Evolutionary conservation across 2,329 filamentous ascomycete genomes (phyloP).

Genomic region (Aspergillus brasiliensis): DNA sequence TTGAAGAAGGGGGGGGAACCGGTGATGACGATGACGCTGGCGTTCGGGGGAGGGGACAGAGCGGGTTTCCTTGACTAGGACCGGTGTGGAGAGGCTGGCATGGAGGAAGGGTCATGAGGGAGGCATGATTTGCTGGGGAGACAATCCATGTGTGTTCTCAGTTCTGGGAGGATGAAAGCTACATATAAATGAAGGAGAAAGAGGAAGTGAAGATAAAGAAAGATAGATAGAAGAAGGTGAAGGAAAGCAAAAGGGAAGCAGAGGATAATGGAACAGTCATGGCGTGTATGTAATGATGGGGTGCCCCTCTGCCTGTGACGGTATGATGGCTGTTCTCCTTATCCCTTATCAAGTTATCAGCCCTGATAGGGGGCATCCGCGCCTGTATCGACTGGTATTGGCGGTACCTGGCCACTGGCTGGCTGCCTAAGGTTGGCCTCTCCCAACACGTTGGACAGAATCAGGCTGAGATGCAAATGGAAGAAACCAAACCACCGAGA

Average conservation of each 20-base stretch:
- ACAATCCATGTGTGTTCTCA: not conserved
- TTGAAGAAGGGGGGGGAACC: slow-evolving; percentile 8
- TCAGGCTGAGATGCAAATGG: not conserved
- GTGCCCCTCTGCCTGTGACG: not conserved
- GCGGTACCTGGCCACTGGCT: not conserved
- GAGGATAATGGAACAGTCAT: not conserved
- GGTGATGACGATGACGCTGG: slow-evolving; percentile 5
- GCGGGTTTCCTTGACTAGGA: not conserved
- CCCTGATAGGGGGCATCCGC: not conserved
- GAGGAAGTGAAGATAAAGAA: not conserved
- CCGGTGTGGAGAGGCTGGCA: slow-evolving; percentile 1
- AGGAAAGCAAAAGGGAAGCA: not conserved
- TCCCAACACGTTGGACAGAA: not conserved
- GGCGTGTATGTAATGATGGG: slow-evolving; percentile 1
- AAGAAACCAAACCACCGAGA: too few species aligned
- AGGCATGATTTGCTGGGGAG: slow-evolving; percentile 4
- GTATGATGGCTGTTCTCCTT: not conserved
- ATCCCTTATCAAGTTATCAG: not conserved
- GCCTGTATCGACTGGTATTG: not conserved
- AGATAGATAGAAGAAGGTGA: not conserved
- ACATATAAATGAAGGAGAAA: not conserved
- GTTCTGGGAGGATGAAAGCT: not conserved
- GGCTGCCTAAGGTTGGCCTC: not conserved
- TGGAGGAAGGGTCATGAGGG: slow-evolving; percentile 9
- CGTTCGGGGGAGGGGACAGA: not conserved